Conservation (phyloP, 1,284 basidiomycete genomes). For the Boletus semigastroideus region DNA sequence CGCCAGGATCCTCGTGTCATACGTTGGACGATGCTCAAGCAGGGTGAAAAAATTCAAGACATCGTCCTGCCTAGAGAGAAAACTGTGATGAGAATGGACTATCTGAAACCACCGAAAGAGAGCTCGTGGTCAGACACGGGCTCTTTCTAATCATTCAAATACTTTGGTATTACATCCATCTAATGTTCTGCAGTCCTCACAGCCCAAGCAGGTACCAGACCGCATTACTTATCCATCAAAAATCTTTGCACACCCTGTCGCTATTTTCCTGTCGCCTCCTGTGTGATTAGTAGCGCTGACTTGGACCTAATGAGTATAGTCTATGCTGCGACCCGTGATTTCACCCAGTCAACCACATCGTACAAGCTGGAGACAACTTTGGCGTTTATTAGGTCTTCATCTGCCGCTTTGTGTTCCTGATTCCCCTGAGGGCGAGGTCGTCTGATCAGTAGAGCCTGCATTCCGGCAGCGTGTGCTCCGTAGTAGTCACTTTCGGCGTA, state of each 20-base stretch:
- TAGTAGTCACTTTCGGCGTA: conserved; percentile 56
- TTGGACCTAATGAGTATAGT: not conserved
- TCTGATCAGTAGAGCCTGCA: conserved; percentile 57
- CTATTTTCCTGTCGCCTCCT: no score
- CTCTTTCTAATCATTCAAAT: conserved; percentile 8
- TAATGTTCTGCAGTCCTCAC: conserved; percentile 4
- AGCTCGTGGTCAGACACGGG: conserved; percentile 29
- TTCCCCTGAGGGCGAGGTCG: conserved; percentile 50
- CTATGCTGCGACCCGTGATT: conserved; percentile 9
- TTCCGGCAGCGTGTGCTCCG: conserved; percentile 60
- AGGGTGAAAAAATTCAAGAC: conserved; percentile 74
- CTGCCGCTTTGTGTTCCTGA: conserved; percentile 44
- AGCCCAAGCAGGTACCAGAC: not conserved
- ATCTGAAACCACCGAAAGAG: conserved; percentile 21
- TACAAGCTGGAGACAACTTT: conserved; percentile 42
- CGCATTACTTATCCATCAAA: not conserved
- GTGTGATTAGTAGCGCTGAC: not conserved
- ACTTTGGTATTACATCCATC: not conserved
- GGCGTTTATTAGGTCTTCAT: conserved; percentile 41
- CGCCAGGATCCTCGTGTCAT: conserved; percentile 80
- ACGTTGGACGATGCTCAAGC: conserved; percentile 79
- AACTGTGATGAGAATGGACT: conserved; percentile 35
- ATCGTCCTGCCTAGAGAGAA: conserved; percentile 44
- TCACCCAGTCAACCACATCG: conserved; percentile 39
- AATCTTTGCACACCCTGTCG: not conserved